Percentiles rank a stretch among this genome's conserved stretches.
These are phyloP conservation scores for Pythium phragmiticola DNA, from an alignment of 352 stramenopile species.

Conservation along the genomic window DNA sequence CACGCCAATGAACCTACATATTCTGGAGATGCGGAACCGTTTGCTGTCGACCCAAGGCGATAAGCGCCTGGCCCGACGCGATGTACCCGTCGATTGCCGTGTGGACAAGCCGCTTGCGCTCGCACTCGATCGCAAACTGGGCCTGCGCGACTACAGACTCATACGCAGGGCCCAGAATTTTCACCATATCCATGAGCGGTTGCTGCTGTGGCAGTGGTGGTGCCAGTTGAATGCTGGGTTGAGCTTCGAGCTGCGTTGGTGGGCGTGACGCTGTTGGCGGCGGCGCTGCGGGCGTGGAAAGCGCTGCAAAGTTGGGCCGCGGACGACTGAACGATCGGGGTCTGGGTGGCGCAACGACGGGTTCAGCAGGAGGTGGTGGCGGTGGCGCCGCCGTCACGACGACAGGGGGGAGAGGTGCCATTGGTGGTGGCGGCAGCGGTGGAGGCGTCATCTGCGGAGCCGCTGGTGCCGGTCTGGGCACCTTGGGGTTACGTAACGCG, in stretches of 20 bases:
- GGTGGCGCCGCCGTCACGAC: slow-evolving; percentile 5
- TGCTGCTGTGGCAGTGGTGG: neutral
- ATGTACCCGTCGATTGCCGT: slow-evolving; percentile 79
- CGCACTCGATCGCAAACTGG: slow-evolving; percentile 68
- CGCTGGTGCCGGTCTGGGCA: neutral
- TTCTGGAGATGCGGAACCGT: slow-evolving; percentile 59
- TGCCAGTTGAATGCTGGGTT: neutral
- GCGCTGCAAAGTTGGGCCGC: slow-evolving; percentile 23
- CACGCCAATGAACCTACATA: slow-evolving; percentile 35
- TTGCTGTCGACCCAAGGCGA: slow-evolving; percentile 63
- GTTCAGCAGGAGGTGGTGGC: neutral
- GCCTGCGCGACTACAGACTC: slow-evolving; percentile 56
- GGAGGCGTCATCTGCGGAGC: slow-evolving; percentile 8
- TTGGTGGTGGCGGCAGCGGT: neutral
- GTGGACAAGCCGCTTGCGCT: slow-evolving; percentile 57
- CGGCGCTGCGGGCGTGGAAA: slow-evolving; percentile 5
- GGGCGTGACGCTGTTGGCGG: slow-evolving; percentile 3
- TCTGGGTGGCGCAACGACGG: slow-evolving; percentile 1
- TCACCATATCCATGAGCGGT: slow-evolving; percentile 31
- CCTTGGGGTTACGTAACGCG: slow-evolving; percentile 37
- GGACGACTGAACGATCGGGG: slow-evolving; percentile 5
- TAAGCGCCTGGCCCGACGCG: slow-evolving; percentile 59
- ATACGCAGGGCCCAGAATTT: slow-evolving; percentile 59
- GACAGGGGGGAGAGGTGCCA: neutral
- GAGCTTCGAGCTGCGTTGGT: neutral